Conservation (phyloP, 2,329 filamentous ascomycete genomes). For the Graphium sp. region DNA sequence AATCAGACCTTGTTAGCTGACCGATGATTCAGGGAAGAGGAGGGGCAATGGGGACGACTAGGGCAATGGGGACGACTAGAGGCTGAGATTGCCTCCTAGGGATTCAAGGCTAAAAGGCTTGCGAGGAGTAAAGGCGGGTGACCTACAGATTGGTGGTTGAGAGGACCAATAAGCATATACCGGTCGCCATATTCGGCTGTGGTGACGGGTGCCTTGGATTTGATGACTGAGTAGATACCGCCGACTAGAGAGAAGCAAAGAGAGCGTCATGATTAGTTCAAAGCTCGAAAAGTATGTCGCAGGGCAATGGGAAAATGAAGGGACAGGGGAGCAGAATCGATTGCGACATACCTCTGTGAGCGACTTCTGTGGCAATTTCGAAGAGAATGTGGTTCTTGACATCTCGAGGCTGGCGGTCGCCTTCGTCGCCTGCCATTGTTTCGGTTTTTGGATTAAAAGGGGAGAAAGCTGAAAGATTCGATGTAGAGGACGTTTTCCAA, state of each 20-base stretch:
- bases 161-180: constrained; percentile 87
- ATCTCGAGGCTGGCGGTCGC: constrained; percentile 39
- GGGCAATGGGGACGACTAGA: too few relatives aligned
- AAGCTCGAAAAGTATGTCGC: not conserved
- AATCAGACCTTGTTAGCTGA: constrained; percentile 9
- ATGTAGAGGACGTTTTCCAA: too few relatives aligned
- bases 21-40: not conserved
- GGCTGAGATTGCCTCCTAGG: too few relatives aligned
- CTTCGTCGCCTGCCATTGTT: constrained; percentile 12
- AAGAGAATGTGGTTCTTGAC: constrained; percentile 94
- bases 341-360: constrained; percentile 61
- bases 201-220: constrained; percentile 95
- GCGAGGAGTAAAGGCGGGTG: too few relatives aligned
- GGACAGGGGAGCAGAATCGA: constrained; percentile 5
- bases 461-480: not conserved
- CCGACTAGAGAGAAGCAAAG: constrained; percentile 61
- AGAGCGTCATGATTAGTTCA: too few relatives aligned
- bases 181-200: constrained; percentile 96
- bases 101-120: too few relatives aligned
- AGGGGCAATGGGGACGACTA: constrained; percentile 1
- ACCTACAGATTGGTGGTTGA: constrained; percentile 77
- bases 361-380: constrained; percentile 92
- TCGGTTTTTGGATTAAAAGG: not conserved
- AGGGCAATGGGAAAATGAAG: constrained; percentile 6
- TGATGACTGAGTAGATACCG: constrained; percentile 97